These are phyloP conservation scores for Penicillium sp. DNA, from an alignment of 2,329 filamentous ascomycete genomes.

Conservation along the genomic window DNA sequence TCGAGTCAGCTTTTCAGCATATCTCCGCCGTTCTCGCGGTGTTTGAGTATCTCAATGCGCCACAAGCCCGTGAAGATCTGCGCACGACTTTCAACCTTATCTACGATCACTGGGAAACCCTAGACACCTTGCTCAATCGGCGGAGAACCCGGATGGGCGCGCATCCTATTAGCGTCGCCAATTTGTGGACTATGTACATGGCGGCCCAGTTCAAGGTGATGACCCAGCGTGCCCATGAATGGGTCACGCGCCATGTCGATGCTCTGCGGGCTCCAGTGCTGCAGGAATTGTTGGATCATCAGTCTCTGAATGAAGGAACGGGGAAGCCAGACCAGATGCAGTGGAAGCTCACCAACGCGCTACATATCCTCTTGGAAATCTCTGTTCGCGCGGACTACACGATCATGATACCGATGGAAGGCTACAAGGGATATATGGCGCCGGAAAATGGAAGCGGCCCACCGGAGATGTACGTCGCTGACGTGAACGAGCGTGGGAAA, in stretches of 20 bases:
- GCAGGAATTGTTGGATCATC: constrained; percentile 7
- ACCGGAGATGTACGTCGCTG: not conserved
- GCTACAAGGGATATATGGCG: constrained; percentile 20
- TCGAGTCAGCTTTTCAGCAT: constrained; percentile 25
- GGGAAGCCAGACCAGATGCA: constrained; percentile 12
- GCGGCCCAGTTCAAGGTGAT: constrained; percentile 23
- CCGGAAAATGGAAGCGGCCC: not conserved
- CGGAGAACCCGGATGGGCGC: constrained; percentile 4
- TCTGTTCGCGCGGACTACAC: constrained; percentile 18
- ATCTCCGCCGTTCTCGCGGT: constrained; percentile 20
- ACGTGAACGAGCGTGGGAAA: constrained; percentile 1
- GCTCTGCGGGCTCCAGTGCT: constrained; percentile 15
- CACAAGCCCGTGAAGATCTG: constrained; percentile 10
- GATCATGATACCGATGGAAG: constrained; percentile 27
- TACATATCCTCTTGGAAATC: constrained; percentile 17
- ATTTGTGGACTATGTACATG: constrained; percentile 25
- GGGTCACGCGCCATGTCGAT: constrained; percentile 20
- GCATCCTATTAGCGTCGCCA: constrained; percentile 12
- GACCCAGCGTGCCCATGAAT: constrained; percentile 22
- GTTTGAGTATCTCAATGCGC: constrained; percentile 28
- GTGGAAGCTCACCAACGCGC: constrained; percentile 12
- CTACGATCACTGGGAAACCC: constrained; percentile 15
- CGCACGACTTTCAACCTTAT: constrained; percentile 27
- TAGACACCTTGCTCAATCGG: constrained; percentile 19
- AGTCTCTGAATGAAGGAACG: not conserved